Evolutionary conservation across 1,284 basidiomycete species (phyloP).

Genomic region (Xerocomus amazonicus): DNA sequence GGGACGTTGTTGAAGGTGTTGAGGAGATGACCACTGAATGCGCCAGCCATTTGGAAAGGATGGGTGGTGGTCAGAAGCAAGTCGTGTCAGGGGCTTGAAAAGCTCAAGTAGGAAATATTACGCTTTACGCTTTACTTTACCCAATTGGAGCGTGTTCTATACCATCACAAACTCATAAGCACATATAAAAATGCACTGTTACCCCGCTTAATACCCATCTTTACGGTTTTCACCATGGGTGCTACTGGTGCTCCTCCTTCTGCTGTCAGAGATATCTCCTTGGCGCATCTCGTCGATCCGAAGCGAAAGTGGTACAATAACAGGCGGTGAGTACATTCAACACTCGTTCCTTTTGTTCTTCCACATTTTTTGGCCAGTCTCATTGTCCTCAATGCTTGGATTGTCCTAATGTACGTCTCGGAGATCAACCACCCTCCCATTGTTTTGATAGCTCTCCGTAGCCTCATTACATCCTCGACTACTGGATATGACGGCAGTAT

Average conservation of each 20-base stretch:
- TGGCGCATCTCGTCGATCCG: constrained; percentile 58
- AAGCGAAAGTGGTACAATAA: constrained; percentile 71
- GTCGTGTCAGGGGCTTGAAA: not conserved
- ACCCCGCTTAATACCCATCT: constrained; percentile 1
- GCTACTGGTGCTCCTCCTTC: constrained; percentile 37
- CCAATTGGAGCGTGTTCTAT: too few relatives aligned
- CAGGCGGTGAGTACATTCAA: constrained; percentile 31
- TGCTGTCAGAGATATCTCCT: constrained; percentile 36
- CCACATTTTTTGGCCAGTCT: constrained; percentile 39
- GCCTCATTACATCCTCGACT: constrained; percentile 71
- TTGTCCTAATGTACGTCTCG: constrained; percentile 54
- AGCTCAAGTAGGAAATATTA: constrained; percentile 4
- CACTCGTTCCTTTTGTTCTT: not conserved
- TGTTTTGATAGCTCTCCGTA: constrained; percentile 22
- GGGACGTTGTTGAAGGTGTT: constrained; percentile 21
- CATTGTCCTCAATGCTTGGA: constrained; percentile 65
- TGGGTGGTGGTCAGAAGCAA: constrained; percentile 10
- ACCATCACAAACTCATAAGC: not conserved
- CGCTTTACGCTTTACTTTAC: too few relatives aligned
- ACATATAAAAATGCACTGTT: not conserved
- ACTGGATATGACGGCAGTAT: constrained; percentile 76
- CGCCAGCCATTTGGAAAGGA: constrained; percentile 28
- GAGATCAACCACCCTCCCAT: not conserved
- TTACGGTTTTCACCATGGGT: constrained; percentile 36
- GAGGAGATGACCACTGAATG: constrained; percentile 33